Percentiles rank a stretch among this genome's conserved stretches.
These are phyloP conservation scores for Eucalyptus brandiana DNA, from an alignment of 345 rosid species.

Conservation along the genomic window DNA sequence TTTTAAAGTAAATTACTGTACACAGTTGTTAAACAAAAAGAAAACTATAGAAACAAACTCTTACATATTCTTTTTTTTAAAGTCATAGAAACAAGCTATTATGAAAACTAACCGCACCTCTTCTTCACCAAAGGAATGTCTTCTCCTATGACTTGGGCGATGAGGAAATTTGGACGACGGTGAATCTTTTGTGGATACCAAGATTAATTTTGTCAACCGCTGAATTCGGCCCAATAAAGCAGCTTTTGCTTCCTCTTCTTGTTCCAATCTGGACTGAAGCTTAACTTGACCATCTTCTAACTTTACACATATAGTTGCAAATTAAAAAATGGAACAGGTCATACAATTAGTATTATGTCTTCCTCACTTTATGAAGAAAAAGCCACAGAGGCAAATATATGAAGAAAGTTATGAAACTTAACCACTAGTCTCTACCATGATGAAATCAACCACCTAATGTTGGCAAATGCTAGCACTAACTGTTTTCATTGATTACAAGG, in stretches of 20 bases:
- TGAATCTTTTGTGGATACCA: constrained; percentile 87
- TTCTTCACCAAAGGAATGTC: constrained; percentile 99
- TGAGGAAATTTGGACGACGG: constrained; percentile 66
- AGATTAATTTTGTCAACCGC: constrained; percentile 80
- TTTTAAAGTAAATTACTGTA: neutral
- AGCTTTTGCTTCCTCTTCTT: constrained; percentile 99
- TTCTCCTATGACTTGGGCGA: constrained; percentile 71
- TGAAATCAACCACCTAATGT: neutral
- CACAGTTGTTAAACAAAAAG: neutral
- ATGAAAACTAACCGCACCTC: constrained; percentile 38
- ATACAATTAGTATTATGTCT: neutral
- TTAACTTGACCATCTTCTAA: constrained; percentile 96
- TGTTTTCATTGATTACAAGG: neutral
- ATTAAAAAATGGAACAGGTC: neutral
- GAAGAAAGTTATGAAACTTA: neutral
- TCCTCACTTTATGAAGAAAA: neutral
- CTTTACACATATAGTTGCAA: constrained; percentile 23
- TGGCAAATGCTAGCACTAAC: neutral
- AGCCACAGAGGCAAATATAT: neutral
- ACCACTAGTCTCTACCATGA: neutral
- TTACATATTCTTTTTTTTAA: neutral
- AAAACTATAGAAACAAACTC: neutral
- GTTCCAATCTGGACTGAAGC: constrained; percentile 90
- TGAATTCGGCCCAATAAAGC: constrained; percentile 96
- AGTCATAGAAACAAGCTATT: neutral